Conservation (phyloP, 306 rosid species). For the Quercus robur region DNA sequence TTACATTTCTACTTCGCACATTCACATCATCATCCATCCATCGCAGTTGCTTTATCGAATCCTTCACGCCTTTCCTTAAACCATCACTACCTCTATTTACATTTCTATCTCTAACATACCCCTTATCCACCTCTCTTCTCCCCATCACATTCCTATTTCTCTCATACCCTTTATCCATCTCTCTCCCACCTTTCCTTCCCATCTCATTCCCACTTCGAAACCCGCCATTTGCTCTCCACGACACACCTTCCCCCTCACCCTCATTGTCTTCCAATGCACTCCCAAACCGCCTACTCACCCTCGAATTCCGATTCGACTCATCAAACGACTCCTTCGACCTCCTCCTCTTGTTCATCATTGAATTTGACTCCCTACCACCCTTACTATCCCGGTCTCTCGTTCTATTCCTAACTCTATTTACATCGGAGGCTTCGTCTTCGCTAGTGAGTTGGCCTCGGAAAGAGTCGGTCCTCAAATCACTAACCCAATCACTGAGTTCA, state of each 20-base stretch:
- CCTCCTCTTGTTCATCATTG: slow-evolving; percentile 19
- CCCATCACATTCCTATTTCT: slow-evolving; percentile 25
- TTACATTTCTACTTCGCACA: too few species aligned
- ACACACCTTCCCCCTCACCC: background rate
- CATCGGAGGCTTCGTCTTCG: slow-evolving; percentile 36
- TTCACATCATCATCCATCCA: background rate
- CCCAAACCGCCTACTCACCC: slow-evolving; percentile 12
- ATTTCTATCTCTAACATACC: background rate
- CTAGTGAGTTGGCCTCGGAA: slow-evolving; percentile 24
- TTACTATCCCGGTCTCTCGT: slow-evolving; percentile 13
- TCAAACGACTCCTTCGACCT: slow-evolving; percentile 30
- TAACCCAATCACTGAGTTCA: slow-evolving; percentile 84
- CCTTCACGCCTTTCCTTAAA: background rate
- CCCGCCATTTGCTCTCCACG: slow-evolving; percentile 7
- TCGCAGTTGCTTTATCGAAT: background rate
- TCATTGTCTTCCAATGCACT: background rate
- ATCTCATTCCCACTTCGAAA: slow-evolving; percentile 13
- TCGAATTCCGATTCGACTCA: slow-evolving; percentile 21
- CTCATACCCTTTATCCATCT: slow-evolving; percentile 1
- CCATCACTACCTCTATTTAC: background rate
- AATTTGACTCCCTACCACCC: slow-evolving; percentile 8
- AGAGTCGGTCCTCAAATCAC: slow-evolving; percentile 46
- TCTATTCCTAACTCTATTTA: slow-evolving; percentile 14
- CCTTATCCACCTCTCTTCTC: slow-evolving; percentile 32
- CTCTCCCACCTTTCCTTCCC: slow-evolving; percentile 52